Conservation (phyloP, 345 rosid genomes). For the Eucalyptus polyanthemos region DNA sequence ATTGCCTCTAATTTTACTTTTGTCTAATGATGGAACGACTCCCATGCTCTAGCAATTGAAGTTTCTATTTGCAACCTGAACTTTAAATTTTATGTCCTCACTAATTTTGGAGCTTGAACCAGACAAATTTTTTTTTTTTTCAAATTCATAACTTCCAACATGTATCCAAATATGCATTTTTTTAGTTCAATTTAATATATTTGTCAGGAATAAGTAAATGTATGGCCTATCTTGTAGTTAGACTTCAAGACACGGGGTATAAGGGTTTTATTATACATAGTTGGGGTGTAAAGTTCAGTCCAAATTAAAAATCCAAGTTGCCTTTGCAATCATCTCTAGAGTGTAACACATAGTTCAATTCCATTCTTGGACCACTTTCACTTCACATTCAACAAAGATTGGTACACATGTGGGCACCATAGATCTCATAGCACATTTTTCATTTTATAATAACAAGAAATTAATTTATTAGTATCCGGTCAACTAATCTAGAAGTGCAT, state of each 20-base stretch:
- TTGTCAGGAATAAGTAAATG: fast-evolving
- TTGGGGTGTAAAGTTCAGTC: not conserved
- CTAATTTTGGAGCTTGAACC: too few species aligned
- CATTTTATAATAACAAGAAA: too few species aligned
- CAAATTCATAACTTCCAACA: too few species aligned
- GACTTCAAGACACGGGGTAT: not conserved
- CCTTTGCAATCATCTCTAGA: not conserved
- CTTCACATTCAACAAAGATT: too few species aligned
- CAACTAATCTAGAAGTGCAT: not conserved
- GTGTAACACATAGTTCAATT: not conserved
- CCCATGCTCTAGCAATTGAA: too few species aligned
- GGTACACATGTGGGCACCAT: not conserved
- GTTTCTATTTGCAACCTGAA: too few species aligned
- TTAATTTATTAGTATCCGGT: not conserved
- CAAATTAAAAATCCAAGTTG: not conserved
- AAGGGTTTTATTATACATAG: not conserved
- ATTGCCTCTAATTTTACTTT: too few species aligned
- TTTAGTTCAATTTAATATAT: too few species aligned
- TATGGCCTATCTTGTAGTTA: not conserved
- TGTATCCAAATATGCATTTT: too few species aligned
- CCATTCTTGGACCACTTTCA: not conserved
- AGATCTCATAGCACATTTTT: not conserved
- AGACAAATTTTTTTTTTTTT: too few species aligned
- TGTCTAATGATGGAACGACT: too few species aligned
- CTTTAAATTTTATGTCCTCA: too few species aligned